A percentile compares a stretch with the other conserved stretches of the same genome.
Evolutionary conservation across 352 stramenopile species (phyloP).

Genomic region (Phytophthora colocasiae): DNA sequence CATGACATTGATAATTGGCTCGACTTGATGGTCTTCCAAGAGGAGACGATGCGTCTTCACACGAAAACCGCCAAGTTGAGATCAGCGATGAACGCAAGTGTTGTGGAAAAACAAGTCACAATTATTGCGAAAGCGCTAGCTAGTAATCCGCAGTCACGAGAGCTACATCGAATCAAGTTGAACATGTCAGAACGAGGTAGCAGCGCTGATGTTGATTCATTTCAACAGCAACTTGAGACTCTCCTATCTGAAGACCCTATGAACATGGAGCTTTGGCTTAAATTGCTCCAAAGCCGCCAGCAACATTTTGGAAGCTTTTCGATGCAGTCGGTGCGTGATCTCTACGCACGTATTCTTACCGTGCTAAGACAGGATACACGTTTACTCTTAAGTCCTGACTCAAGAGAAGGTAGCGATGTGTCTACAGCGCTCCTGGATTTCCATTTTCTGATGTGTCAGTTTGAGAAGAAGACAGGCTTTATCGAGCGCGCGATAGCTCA

Average conservation of each 20-base stretch:
- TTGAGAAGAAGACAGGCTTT: slow-evolving; percentile 68
- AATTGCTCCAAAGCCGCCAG: slow-evolving; percentile 53
- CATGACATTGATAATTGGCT: slow-evolving; percentile 63
- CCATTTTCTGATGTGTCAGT: slow-evolving; percentile 54
- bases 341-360: slow-evolving; percentile 71
- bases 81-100: slow-evolving; percentile 31
- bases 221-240: slow-evolving; percentile 49
- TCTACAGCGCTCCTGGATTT: slow-evolving; percentile 49
- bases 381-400: neutral
- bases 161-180: slow-evolving; percentile 56
- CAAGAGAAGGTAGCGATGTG: slow-evolving; percentile 17
- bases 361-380: slow-evolving; percentile 43
- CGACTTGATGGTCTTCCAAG: slow-evolving; percentile 79
- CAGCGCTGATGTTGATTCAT: slow-evolving; percentile 39
- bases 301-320: slow-evolving; percentile 82
- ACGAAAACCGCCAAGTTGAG: slow-evolving; percentile 33
- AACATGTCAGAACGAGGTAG: slow-evolving; percentile 44
- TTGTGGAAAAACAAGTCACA: slow-evolving; percentile 71
- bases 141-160: slow-evolving; percentile 53
- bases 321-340: slow-evolving; percentile 66
- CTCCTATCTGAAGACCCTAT: slow-evolving; percentile 58
- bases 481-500: slow-evolving; percentile 70
- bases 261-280: slow-evolving; percentile 64
- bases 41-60: slow-evolving; percentile 56
- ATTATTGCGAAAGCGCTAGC: slow-evolving; percentile 65